Evolutionary conservation across 768 basidiomycete genomes (phyloP).

Genomic region (Phanerochaete carnosa): DNA sequence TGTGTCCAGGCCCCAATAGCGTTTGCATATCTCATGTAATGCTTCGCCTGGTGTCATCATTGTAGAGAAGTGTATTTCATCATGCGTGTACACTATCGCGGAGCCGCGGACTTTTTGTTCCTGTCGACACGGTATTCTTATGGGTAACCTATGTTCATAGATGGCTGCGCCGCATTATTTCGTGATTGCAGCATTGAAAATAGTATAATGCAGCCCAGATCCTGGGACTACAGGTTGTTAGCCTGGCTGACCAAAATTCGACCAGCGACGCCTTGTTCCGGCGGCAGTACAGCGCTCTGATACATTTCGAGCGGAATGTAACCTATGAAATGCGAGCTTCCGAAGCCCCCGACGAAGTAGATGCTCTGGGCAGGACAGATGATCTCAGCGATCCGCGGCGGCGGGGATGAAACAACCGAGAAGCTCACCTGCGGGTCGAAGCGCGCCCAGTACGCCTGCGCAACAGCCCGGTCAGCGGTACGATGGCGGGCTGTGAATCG

Average conservation of each 20-base stretch:
- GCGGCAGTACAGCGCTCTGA: constrained; percentile 16
- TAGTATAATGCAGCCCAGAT: not conserved
- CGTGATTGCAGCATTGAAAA: not conserved
- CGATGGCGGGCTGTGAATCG: not conserved
- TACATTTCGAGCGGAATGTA: constrained; percentile 46
- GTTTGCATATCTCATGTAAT: not conserved
- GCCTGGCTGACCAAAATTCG: constrained; percentile 17
- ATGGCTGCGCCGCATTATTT: not conserved
- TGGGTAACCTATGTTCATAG: not conserved
- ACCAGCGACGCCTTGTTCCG: constrained; percentile 12
- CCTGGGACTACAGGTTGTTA: not conserved
- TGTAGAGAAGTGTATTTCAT: not conserved
- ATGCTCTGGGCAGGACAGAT: constrained; percentile 33
- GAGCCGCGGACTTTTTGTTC: not conserved
- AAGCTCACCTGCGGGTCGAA: constrained; percentile 51
- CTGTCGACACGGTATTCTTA: not conserved
- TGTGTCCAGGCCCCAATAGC: not conserved
- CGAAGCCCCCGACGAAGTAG: constrained; percentile 55
- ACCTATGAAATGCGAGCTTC: constrained; percentile 49
- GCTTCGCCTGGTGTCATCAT: not conserved
- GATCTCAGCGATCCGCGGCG: not conserved
- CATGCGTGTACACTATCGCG: not conserved
- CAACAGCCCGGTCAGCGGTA: not conserved
- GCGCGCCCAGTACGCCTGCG: constrained; percentile 50
- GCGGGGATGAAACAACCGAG: not conserved